Percentiles rank a stretch among this genome's conserved stretches.
phyloP scores from a whole-genome alignment of 129 eudicot genomes.

The Helianthus tuberosus region DNA sequence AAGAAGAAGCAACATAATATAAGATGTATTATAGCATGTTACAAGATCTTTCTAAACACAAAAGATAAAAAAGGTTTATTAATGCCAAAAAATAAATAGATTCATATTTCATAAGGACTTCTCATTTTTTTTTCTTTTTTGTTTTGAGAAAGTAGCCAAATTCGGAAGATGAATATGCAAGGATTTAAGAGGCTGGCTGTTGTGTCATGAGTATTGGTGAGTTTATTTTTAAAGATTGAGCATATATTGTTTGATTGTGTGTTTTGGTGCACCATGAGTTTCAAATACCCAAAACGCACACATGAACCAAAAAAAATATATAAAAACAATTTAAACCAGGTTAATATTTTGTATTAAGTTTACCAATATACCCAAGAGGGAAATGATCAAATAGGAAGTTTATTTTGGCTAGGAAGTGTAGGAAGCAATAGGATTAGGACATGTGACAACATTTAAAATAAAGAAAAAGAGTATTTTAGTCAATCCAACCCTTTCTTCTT shows the following conservation, averaged over 20 bases:
- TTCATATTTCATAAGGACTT: background rate
- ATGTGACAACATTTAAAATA: too few species aligned
- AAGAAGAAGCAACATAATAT: background rate
- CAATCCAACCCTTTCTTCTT: too few species aligned
- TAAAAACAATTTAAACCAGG: background rate
- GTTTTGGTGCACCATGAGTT: background rate
- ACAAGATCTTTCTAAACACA: too few species aligned
- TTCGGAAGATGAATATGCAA: slow-evolving; percentile 1
- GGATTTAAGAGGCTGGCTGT: background rate
- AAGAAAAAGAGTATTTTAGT: too few species aligned
- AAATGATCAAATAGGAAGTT: too few species aligned
- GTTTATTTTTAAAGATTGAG: background rate
- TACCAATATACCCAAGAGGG: background rate
- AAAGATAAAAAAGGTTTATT: background rate
- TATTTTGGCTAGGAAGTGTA: too few species aligned
- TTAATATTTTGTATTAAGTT: background rate
- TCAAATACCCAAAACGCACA: background rate
- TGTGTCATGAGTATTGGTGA: background rate
- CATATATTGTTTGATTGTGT: background rate
- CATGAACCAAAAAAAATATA: background rate
- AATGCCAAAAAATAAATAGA: background rate
- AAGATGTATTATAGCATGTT: too few species aligned
- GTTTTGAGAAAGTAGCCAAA: background rate
- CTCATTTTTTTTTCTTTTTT: background rate
- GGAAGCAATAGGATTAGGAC: too few species aligned